phyloP scores from a whole-genome alignment of 2,329 filamentous ascomycete genomes.

The Colletotrichum truncatum region DNA sequence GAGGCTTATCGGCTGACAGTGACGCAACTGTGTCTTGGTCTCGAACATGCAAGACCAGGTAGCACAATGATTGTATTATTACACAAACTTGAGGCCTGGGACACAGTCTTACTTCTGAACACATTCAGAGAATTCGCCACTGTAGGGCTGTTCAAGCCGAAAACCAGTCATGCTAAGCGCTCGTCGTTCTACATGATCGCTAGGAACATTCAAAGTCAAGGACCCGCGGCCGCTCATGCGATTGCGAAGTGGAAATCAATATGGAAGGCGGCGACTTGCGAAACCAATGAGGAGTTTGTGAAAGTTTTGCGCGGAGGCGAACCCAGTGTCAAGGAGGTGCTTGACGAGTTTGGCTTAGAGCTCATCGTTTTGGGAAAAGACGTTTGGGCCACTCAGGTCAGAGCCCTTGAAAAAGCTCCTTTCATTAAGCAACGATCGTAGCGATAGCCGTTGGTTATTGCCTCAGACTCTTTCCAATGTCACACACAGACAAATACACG shows the following conservation, averaged over 20 bases:
- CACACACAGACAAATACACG: too few relatives aligned
- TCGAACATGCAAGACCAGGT: slow-evolving; percentile 53
- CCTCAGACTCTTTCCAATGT: too few relatives aligned
- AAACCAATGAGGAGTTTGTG: too few relatives aligned
- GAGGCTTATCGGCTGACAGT: slow-evolving; percentile 48
- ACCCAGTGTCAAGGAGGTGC: too few relatives aligned
- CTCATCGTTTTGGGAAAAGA: too few relatives aligned
- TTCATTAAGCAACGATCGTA: too few relatives aligned
- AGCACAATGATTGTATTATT: slow-evolving; percentile 62
- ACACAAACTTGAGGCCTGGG: slow-evolving; percentile 55
- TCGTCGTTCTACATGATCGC: slow-evolving; percentile 65
- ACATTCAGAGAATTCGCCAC: slow-evolving; percentile 52
- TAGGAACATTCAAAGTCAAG: slow-evolving; percentile 45
- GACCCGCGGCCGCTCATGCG: slow-evolving; percentile 42
- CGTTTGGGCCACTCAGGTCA: too few relatives aligned
- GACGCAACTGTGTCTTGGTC: slow-evolving; percentile 53
- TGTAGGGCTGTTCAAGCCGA: slow-evolving; percentile 53
- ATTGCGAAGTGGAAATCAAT: slow-evolving; percentile 48
- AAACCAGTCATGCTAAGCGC: slow-evolving; percentile 45
- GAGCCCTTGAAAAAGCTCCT: too few relatives aligned
- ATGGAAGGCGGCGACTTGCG: slow-evolving; percentile 52
- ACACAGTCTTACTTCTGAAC: slow-evolving; percentile 46
- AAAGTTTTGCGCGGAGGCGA: too few relatives aligned
- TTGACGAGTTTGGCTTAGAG: too few relatives aligned
- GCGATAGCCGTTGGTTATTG: too few relatives aligned